Conservation (phyloP, 2,329 filamentous ascomycete genomes). For the Ophiostoma angusticollis region DNA sequence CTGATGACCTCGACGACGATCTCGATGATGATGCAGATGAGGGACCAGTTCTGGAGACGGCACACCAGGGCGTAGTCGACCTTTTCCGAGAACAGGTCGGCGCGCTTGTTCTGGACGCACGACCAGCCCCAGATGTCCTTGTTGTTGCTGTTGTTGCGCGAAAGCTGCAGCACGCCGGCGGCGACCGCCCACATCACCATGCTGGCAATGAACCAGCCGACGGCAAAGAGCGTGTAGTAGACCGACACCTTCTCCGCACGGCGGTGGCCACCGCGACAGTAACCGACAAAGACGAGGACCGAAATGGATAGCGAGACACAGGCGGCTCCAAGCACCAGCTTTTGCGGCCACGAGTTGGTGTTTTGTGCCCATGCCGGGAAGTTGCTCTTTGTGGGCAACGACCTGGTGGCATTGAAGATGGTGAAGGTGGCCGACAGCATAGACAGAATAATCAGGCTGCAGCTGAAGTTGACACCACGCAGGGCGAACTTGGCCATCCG, state of each 20-base stretch:
- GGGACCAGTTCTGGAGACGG: slow-evolving; percentile 85
- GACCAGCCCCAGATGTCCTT: slow-evolving; percentile 98
- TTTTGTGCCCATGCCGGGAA: slow-evolving; percentile 72
- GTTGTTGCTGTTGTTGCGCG: slow-evolving; percentile 56
- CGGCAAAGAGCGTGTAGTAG: slow-evolving; percentile 91
- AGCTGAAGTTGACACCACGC: slow-evolving; percentile 93
- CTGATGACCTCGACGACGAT: slow-evolving; percentile 84
- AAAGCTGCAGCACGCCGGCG: slow-evolving; percentile 70
- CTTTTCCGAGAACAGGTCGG: slow-evolving; percentile 63
- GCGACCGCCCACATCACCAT: slow-evolving; percentile 86
- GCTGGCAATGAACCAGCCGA: slow-evolving; percentile 86
- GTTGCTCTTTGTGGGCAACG: slow-evolving; percentile 60
- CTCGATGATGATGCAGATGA: slow-evolving; percentile 96
- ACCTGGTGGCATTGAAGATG: slow-evolving; percentile 82
- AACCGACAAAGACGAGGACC: slow-evolving; percentile 67
- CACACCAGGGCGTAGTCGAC: slow-evolving; percentile 85
- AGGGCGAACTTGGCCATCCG: slow-evolving; percentile 89
- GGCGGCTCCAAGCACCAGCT: slow-evolving; percentile 65
- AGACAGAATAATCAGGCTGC: slow-evolving; percentile 83
- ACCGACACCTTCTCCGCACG: slow-evolving; percentile 85
- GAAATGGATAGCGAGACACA: slow-evolving; percentile 71
- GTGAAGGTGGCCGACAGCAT: slow-evolving; percentile 80
- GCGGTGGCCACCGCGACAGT: slow-evolving; percentile 77
- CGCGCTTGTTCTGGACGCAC: slow-evolving; percentile 78
- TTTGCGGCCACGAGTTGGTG: slow-evolving; percentile 82